Conservation (phyloP, 305 asterid genomes). For the Fraxinus floribunda region DNA sequence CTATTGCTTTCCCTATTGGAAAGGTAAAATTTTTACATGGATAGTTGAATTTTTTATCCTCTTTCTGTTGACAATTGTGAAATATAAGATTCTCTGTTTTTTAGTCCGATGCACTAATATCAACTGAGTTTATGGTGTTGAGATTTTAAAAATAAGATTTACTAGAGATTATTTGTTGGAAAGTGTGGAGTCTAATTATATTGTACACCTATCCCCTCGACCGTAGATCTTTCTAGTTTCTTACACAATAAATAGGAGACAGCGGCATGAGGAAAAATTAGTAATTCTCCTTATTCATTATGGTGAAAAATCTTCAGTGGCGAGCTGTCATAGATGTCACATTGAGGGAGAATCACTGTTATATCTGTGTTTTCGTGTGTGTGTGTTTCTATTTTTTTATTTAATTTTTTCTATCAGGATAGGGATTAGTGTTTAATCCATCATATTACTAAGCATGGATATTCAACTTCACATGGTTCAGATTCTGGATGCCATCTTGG, state of each 20-base stretch:
- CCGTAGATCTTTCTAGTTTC: not conserved
- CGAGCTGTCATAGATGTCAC: not conserved
- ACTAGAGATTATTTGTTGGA: not conserved
- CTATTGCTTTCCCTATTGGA: constrained; percentile 86
- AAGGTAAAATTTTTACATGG: constrained; percentile 45
- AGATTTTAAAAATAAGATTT: not conserved
- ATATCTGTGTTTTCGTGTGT: not conserved
- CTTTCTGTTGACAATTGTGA: not conserved
- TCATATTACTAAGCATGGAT: constrained; percentile 12
- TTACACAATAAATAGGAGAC: not conserved
- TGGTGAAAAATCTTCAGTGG: not conserved
- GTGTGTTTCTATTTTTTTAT: not conserved
- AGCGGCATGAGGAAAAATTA: not conserved
- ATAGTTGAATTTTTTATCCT: not conserved
- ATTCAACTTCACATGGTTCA: constrained; percentile 25
- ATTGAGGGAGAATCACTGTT: not conserved
- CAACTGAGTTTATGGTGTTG: not conserved
- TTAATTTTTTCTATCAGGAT: not conserved
- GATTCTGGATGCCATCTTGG: constrained; percentile 82
- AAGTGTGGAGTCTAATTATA: not conserved
- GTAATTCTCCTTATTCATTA: not conserved
- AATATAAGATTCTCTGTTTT: not conserved
- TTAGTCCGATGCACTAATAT: not conserved
- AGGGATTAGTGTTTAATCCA: not conserved
- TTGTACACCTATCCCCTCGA: not conserved